These are phyloP conservation scores for Boechera retrofracta DNA, from an alignment of 345 rosid genomes.

Conservation along the genomic window DNA sequence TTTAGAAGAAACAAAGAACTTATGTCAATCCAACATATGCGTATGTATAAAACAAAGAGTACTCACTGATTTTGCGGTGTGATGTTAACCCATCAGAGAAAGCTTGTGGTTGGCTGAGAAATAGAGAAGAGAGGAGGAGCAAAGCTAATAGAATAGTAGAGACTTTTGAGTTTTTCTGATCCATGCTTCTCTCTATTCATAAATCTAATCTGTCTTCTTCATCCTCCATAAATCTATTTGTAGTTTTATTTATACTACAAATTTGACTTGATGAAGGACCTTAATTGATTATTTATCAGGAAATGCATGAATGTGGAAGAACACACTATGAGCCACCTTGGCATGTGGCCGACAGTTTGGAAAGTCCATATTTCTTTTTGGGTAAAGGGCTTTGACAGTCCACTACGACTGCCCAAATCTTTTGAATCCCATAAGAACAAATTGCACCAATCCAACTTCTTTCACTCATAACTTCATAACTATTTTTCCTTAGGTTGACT, in stretches of 20 bases:
- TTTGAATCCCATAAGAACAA: background rate
- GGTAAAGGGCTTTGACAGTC: background rate
- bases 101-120: slow-evolving; percentile 21
- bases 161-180: background rate
- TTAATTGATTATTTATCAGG: background rate
- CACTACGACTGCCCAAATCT: background rate
- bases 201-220: background rate
- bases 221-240: background rate
- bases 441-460: background rate
- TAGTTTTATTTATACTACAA: background rate
- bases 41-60: background rate
- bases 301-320: background rate
- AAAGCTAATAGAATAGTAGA: background rate
- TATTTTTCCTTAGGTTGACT: background rate
- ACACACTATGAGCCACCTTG: background rate
- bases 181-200: background rate
- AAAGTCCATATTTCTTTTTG: background rate
- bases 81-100: slow-evolving; percentile 6
- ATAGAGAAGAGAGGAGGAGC: background rate
- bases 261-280: background rate
- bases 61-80: slow-evolving; percentile 26
- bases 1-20: background rate
- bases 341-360: background rate
- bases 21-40: background rate
- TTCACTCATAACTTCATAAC: background rate